These are phyloP conservation scores for Fallopia convolvulus DNA, from an alignment of 148 eudicot species.

Conservation along the genomic window DNA sequence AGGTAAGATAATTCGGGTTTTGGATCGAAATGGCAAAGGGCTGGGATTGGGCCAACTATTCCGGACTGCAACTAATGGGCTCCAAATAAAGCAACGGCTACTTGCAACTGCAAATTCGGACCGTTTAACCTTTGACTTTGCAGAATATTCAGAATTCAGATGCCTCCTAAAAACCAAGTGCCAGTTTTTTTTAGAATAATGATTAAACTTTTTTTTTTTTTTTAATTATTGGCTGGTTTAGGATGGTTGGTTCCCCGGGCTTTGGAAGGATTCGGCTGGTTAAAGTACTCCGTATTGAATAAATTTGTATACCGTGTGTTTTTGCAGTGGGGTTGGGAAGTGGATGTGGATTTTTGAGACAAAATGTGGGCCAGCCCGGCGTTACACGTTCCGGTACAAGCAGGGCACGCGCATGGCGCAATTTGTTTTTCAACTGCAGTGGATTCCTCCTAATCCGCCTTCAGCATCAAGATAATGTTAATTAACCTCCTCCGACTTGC, in stretches of 20 bases:
- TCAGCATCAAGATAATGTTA: neutral
- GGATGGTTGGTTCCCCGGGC: neutral
- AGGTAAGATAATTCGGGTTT: too few species aligned
- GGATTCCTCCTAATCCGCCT: neutral
- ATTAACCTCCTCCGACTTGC: neutral
- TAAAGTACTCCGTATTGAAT: neutral
- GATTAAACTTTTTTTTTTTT: too few species aligned
- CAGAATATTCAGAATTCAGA: neutral
- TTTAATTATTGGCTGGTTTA: neutral
- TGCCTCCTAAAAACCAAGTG: neutral
- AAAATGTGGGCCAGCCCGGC: neutral
- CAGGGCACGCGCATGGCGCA: neutral
- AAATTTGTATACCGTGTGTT: neutral
- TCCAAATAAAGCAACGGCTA: neutral
- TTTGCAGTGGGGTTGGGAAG: neutral
- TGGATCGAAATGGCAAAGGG: too few species aligned
- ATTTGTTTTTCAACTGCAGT: neutral
- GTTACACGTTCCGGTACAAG: neutral
- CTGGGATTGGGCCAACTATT: too few species aligned
- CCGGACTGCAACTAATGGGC: too few species aligned
- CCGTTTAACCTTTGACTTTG: neutral
- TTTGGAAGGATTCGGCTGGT: neutral
- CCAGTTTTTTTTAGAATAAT: neutral
- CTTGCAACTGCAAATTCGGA: neutral
- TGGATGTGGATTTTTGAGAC: slow-evolving; percentile 3